Conservation (phyloP, 768 basidiomycete species). For the Lactarius sp. region DNA sequence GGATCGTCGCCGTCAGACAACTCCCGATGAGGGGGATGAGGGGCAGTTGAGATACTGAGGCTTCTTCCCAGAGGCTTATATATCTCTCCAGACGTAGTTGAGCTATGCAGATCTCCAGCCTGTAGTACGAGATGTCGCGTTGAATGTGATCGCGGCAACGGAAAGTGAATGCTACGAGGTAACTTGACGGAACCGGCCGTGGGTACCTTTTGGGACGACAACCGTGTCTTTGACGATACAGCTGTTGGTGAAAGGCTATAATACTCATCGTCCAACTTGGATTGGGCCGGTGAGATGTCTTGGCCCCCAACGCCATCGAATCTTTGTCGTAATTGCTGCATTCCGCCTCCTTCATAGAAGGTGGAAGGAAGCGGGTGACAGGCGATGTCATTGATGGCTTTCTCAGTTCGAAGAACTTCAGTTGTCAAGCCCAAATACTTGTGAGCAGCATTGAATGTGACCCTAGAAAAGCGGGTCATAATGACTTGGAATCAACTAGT, state of each 20-base stretch:
- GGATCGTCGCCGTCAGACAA: constrained; percentile 8
- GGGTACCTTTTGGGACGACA: constrained; percentile 28
- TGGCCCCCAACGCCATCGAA: constrained; percentile 53
- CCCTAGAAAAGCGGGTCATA: constrained; percentile 90
- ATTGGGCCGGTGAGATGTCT: constrained; percentile 32
- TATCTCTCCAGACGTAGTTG: constrained; percentile 45
- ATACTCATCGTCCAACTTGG: constrained; percentile 55
- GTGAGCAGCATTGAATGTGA: constrained; percentile 97
- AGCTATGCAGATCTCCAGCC: constrained; percentile 70
- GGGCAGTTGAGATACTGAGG: constrained; percentile 19
- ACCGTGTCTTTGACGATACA: constrained; percentile 25
- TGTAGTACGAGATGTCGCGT: constrained; percentile 64
- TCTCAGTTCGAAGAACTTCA: constrained; percentile 94
- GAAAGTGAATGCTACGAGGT: constrained; percentile 20
- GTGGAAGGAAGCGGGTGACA: constrained; percentile 88
- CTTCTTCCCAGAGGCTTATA: constrained; percentile 31
- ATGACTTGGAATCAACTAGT: constrained; percentile 51
- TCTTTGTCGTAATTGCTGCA: constrained; percentile 85
- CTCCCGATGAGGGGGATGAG: constrained; percentile 20
- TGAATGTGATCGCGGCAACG: constrained; percentile 28
- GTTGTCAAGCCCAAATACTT: constrained; percentile 92
- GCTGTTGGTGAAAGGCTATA: constrained; percentile 36
- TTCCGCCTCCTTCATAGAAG: constrained; percentile 90
- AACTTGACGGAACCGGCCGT: constrained; percentile 28
- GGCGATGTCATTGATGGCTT: constrained; percentile 94